Evolutionary conservation across 805 yeast species (phyloP).

Genomic region (Metschnikowia similis): DNA sequence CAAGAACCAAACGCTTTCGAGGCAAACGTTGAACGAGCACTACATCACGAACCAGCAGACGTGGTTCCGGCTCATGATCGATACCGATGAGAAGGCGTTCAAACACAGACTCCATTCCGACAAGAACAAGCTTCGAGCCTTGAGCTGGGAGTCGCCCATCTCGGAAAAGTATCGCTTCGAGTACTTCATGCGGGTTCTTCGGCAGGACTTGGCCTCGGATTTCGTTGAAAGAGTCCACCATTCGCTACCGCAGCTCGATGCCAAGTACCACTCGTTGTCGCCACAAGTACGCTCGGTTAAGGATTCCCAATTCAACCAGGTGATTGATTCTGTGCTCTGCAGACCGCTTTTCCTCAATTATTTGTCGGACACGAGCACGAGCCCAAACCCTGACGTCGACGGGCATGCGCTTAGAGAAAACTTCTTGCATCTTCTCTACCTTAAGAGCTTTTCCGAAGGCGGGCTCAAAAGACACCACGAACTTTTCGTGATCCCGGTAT

Average conservation of each 20-base stretch:
- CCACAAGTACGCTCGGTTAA: slow-evolving; percentile 26
- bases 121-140: slow-evolving; percentile 27
- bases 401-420: slow-evolving; percentile 17
- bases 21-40: slow-evolving; percentile 18
- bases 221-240: slow-evolving; percentile 16
- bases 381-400: slow-evolving; percentile 1
- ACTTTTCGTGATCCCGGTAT: slow-evolving; percentile 34
- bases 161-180: slow-evolving; percentile 24
- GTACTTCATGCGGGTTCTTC: slow-evolving; percentile 26
- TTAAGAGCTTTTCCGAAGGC: slow-evolving; percentile 34
- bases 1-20: slow-evolving; percentile 20
- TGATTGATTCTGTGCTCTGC: slow-evolving; percentile 20
- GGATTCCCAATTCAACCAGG: slow-evolving; percentile 30
- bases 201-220: slow-evolving; percentile 14
- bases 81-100: slow-evolving; percentile 21
- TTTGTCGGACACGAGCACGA: slow-evolving; percentile 8
- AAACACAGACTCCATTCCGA: slow-evolving; percentile 24
- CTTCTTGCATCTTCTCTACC: slow-evolving; percentile 30
- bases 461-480: slow-evolving; percentile 40
- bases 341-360: slow-evolving; percentile 30
- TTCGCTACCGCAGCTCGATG: slow-evolving; percentile 18
- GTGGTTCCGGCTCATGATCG: slow-evolving; percentile 25
- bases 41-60: slow-evolving; percentile 21
- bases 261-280: slow-evolving; percentile 23
- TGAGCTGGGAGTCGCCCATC: slow-evolving; percentile 36